phyloP scores from a whole-genome alignment of 139 green algal genomes.

The Tetraselmis striata region DNA sequence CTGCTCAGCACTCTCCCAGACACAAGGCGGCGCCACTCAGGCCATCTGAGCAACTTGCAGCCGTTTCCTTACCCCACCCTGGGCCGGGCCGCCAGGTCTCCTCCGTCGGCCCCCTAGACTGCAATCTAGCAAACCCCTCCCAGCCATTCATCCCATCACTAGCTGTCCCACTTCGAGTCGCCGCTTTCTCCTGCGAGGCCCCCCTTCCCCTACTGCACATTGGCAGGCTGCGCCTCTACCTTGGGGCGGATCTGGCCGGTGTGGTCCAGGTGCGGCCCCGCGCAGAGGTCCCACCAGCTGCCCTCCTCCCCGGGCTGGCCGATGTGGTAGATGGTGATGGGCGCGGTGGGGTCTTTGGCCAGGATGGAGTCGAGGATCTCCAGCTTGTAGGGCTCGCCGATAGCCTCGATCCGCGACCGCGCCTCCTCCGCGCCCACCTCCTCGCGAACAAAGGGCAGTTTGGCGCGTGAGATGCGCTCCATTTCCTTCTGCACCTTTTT shows the following conservation, averaged over 20 bases:
- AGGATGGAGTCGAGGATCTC: slow-evolving; percentile 90
- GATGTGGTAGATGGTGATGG: slow-evolving; percentile 99
- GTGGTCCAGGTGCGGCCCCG: slow-evolving; percentile 81
- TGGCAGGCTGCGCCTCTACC: no score
- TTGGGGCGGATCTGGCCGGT: slow-evolving; percentile 72
- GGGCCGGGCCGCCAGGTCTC: no score
- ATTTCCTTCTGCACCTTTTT: slow-evolving; percentile 95
- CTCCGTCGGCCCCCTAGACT: no score
- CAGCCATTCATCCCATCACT: no score
- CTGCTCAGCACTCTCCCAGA: no score
- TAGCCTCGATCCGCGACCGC: slow-evolving; percentile 60
- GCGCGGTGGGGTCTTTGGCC: slow-evolving; percentile 48
- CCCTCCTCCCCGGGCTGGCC: slow-evolving; percentile 55
- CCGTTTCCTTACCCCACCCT: no score
- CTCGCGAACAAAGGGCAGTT: slow-evolving; percentile 77
- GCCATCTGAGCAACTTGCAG: no score
- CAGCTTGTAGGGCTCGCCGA: slow-evolving; percentile 92
- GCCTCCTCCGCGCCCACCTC: slow-evolving; percentile 79
- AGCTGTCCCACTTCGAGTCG: no score
- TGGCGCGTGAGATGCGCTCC: slow-evolving; percentile 63
- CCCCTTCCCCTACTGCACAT: no score
- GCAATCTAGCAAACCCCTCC: no score
- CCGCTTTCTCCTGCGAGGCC: no score
- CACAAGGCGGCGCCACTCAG: no score
- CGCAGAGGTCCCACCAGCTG: slow-evolving; percentile 93